Conservation (phyloP, 2,329 filamentous ascomycete genomes). For the Niveomyces coronatus region DNA sequence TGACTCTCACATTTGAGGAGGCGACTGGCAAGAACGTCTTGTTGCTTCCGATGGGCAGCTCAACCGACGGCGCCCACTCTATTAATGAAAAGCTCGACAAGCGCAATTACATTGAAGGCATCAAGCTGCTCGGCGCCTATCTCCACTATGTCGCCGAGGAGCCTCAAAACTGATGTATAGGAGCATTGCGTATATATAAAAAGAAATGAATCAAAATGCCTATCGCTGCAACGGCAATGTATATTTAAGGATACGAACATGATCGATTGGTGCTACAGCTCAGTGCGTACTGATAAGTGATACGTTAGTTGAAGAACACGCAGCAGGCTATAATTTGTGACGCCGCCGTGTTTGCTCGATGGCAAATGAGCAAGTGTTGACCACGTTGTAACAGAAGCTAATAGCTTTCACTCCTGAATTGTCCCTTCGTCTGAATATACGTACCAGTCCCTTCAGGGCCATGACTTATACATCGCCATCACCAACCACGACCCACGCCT, state of each 20-base stretch:
- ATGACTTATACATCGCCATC: background rate
- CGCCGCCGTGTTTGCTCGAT: too few relatives aligned
- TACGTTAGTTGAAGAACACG: too few relatives aligned
- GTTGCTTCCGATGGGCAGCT: conserved; percentile 92
- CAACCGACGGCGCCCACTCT: conserved; percentile 90
- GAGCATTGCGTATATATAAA: background rate
- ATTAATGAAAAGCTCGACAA: conserved; percentile 98
- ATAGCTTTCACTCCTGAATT: too few relatives aligned
- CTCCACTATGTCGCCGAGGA: conserved; percentile 94
- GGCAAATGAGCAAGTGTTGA: too few relatives aligned
- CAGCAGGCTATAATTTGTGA: too few relatives aligned
- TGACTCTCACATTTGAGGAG: conserved; percentile 94
- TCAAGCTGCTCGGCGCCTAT: conserved; percentile 89
- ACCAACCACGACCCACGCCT: conserved; percentile 3
- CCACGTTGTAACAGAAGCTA: too few relatives aligned
- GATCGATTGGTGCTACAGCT: background rate
- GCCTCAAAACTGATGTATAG: conserved; percentile 35
- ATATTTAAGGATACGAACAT: conserved; percentile 2
- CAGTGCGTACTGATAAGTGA: too few relatives aligned
- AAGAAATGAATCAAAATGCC: conserved; percentile 2
- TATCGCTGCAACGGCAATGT: conserved; percentile 4
- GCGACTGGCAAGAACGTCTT: conserved; percentile 97
- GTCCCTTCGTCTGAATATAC: too few relatives aligned
- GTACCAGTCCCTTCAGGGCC: too few relatives aligned
- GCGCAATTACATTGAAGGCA: conserved; percentile 96